A percentile compares a stretch with the other conserved stretches of the same genome.
Evolutionary conservation across 2,329 filamentous ascomycete species (phyloP).

Genomic region (Nemania sp.): DNA sequence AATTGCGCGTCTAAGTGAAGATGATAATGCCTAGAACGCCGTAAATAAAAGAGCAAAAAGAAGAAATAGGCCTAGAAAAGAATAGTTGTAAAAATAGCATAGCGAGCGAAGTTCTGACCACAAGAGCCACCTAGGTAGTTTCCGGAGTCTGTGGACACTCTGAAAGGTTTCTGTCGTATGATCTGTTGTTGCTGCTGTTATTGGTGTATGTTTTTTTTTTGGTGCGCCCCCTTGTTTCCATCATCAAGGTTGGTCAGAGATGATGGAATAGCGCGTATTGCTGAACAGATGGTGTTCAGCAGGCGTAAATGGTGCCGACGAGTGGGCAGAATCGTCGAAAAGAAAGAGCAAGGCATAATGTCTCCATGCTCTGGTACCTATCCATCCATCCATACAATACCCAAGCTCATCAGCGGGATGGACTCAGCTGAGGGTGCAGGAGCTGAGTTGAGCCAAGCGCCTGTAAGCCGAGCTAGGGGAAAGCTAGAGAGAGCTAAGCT

Average conservation of each 20-base stretch:
- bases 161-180: neutral
- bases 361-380: neutral
- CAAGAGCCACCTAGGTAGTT: neutral
- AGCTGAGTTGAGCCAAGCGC: too few species aligned
- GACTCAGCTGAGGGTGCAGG: neutral
- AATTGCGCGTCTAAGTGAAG: too few species aligned
- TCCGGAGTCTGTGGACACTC: neutral
- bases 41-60: too few species aligned
- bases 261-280: neutral
- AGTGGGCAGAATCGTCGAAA: too few species aligned
- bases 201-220: neutral
- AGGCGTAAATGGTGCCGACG: neutral
- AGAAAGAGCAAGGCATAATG: neutral
- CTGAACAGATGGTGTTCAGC: neutral
- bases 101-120: neutral
- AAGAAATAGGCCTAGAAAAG: conserved; percentile 1
- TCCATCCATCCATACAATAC: neutral
- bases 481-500: neutral
- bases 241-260: neutral
- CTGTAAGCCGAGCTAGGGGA: neutral
- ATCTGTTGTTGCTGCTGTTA: neutral
- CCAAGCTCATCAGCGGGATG: neutral
- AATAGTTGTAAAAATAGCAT: conserved; percentile 2
- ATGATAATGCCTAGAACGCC: too few species aligned
- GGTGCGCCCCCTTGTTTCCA: neutral